Percentiles rank a stretch among this genome's conserved stretches.
phyloP scores from a whole-genome alignment of 345 rosid species.

The Acer saccharum region DNA sequence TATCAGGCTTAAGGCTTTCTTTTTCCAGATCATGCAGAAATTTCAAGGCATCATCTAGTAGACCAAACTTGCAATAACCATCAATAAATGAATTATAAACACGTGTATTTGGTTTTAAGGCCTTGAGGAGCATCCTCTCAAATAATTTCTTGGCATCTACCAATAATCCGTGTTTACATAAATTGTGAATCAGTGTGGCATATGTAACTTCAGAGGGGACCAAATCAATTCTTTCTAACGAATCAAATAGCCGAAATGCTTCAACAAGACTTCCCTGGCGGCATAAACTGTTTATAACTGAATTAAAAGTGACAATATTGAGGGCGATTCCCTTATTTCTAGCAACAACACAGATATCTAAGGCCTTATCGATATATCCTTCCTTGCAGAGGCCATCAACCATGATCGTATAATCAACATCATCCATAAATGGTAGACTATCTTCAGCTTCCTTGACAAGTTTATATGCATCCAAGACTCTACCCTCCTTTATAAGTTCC shows the following conservation, averaged over 20 bases:
- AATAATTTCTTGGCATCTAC: constrained; percentile 62
- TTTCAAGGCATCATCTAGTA: constrained; percentile 59
- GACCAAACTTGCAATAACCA: constrained; percentile 68
- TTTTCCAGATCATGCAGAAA: constrained; percentile 45
- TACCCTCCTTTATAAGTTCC: constrained; percentile 46
- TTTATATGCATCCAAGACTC: constrained; percentile 64
- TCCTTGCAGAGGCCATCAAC: constrained; percentile 73
- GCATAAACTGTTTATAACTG: constrained; percentile 72
- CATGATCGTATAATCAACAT: constrained; percentile 60
- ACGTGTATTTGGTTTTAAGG: constrained; percentile 45
- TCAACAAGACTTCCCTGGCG: constrained; percentile 76
- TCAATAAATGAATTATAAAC: constrained; percentile 68
- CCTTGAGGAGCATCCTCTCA: constrained; percentile 56
- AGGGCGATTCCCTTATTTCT: constrained; percentile 50
- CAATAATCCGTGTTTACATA: constrained; percentile 71
- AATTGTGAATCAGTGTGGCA: constrained; percentile 58
- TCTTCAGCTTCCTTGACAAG: constrained; percentile 48
- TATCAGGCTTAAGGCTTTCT: constrained; percentile 54
- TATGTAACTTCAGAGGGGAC: constrained; percentile 66
- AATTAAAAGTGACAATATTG: constrained; percentile 69
- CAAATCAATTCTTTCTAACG: constrained; percentile 60
- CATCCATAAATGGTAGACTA: constrained; percentile 51
- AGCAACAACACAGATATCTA: constrained; percentile 61
- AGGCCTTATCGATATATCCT: constrained; percentile 60
- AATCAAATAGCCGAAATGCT: constrained; percentile 87